Base-by-base conservation (phyloP, 2,329 filamentous ascomycete species). In the Phyllosticta ampelicida region DNA sequence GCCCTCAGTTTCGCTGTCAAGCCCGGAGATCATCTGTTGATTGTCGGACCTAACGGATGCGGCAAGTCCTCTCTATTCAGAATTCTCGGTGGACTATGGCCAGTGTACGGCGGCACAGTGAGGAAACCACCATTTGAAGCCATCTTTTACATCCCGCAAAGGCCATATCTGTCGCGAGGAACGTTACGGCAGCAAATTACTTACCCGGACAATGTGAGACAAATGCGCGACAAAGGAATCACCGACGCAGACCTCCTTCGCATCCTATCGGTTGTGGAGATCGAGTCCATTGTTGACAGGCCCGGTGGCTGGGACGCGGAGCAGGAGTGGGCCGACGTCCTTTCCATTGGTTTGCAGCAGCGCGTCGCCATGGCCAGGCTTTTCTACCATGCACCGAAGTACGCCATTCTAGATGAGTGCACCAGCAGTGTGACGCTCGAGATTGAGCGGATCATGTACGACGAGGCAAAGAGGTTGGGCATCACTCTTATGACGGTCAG, bases 111-210 rank as follows among this genome's bases (percentile, higher is more conserved):
- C 63, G 94, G 94, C 55, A 90, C 83, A 1, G 94, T 99, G 19
- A 81, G 89, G 66, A 97, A 97, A 71, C 94, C 94, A 1, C 85
- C 88, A 1, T 94, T 92, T 67, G 85, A 89, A 64, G 87, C 94
- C 69, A 97, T 99, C 69, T 99, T 97, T 75, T 99, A 99, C 75
- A 95, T 99, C 63, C 94, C 94, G 0, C 94, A 99, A 69, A 85
- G 94, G 1, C 94, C 94, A 0, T 99, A 99, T 69, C 81, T 99
- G 1, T 94, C 89, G 13, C 85, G 90, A 56, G 94, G 94, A 20
- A 90, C 88, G 1, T 82, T 99, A n/a, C 86, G 94, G 48, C 90
- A 97, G 71, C 94, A 99, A 68, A 90, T 99, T 65, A 96, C 94
- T 60, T 99, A 99, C 73, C 94, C 94, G 0, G 94, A 99, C 72